Base-by-base conservation (phyloP, 805 yeast genomes). In the Starmerella ratchasimensis region DNA sequence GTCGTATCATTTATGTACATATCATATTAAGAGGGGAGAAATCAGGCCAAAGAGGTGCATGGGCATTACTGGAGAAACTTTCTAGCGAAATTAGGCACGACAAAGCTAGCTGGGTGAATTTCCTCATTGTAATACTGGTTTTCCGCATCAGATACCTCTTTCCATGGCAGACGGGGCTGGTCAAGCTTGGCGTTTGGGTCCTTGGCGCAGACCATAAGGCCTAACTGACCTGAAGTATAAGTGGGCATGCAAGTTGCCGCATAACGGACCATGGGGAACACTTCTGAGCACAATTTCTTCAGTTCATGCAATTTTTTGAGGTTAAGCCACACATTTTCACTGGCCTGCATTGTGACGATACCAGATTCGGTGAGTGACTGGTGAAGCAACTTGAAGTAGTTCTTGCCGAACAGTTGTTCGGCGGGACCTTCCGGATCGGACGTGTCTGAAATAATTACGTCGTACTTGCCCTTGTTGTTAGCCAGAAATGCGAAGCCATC, bases 391-490 rank as follows among this genome's bases (percentile, higher is more conserved):
- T 72, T 64, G 59, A 83, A 84, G 61, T 84, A 84, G 39, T 69
- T 72, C 43, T 68, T 67, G 56, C 82, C 81, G 63, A 84, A 84
- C 49, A 84, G 80, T 15, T 80, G 80, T 51, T 76, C 93, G 1
- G 96, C 96, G 5, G 96, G 96, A 3, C 90, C 95, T 50, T 84
- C 95, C 1, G 95, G 95, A 58, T 84, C 96, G 2, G 93, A 78
- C 2, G 94, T 80, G 57, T 84, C 96, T 14, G 94, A 80, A 43
- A 84, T 82, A 42, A 84, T 80, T 23, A 86, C 76, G 57, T 84
- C 95, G 54, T 67, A 84, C 47, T 70, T 70, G 25, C 65, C 65
- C 7, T 53, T 49, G 30, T 63, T 59, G 17, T 56, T 50, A 42
- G 73, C 66, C 47, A 84, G 65, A 55, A 60, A 84, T 58, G 81